Evolutionary conservation across 148 eudicot species (phyloP).

Genomic region (Beta vulgaris): DNA sequence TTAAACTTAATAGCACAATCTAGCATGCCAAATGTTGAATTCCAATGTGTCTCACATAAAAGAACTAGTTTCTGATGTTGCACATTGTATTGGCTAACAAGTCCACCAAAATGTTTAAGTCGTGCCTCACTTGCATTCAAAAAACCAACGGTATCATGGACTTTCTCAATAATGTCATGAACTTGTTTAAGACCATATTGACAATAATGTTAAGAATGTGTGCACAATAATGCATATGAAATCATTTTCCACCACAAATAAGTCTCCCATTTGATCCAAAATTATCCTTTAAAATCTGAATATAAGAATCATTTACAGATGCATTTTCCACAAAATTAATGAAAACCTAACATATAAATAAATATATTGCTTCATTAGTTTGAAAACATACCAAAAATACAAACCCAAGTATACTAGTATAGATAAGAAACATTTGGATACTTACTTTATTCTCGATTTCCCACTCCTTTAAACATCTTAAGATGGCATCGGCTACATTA

Average conservation of each 20-base stretch:
- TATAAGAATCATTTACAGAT: slow-evolving; percentile 5
- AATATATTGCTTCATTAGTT: not conserved
- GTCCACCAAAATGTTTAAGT: no score
- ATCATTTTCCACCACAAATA: slow-evolving; percentile 8
- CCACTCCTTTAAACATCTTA: not conserved
- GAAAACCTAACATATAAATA: not conserved
- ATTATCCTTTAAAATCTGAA: slow-evolving; percentile 5
- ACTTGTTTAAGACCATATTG: slow-evolving; percentile 15
- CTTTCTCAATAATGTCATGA: not conserved
- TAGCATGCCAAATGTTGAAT: no score
- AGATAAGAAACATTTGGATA: no score
- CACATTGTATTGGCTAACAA: slow-evolving; percentile 2
- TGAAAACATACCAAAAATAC: not conserved
- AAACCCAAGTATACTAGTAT: not conserved
- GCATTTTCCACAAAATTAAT: slow-evolving; percentile 25
- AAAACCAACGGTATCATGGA: slow-evolving; percentile 19
- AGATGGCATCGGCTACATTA: not conserved
- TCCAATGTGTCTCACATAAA: slow-evolving; percentile 24
- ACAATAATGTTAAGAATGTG: slow-evolving; percentile 9
- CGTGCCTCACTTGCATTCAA: slow-evolving; percentile 2
- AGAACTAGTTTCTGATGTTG: slow-evolving; percentile 7
- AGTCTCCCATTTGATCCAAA: not conserved
- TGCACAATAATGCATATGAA: no score
- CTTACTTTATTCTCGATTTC: not conserved
- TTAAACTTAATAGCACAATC: slow-evolving; percentile 15